Evolutionary conservation across 768 basidiomycete genomes (phyloP), one percentile per base, ranked within the genome.

Genomic region (Leccinum uliginosum): DNA sequence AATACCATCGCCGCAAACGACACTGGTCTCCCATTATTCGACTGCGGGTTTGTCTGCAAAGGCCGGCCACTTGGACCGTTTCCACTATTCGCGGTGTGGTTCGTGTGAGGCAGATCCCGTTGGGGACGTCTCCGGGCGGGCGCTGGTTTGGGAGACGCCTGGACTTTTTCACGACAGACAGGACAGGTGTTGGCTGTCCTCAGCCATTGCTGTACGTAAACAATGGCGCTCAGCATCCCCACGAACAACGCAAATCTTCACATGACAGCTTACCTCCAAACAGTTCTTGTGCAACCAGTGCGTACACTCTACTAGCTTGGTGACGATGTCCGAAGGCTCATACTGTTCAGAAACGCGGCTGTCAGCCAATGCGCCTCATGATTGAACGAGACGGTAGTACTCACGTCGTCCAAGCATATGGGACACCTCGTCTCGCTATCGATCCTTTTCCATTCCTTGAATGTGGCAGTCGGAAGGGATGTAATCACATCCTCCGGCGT

Each of bases 231-330:
- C 24, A 46, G 55, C 14, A 34, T 29, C 10, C 45, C 11, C 30
- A 24, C 40, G 23, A 51, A 21, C 6, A 38, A 54, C 34, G 43
- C 6, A 17, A 26, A 17, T 27, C 12, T 11, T 4, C 3, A 19
- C 40, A 57, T 52, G 27, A 24, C 5, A 49, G n/a, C 80, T n/a
- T 52, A 89, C 89, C 76, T 86, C 78, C 26, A 93, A 69, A 74
- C 91, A 93, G 19, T 76, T 78, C 65, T 84, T 83, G 68, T 93
- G 91, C 61, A 91, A 71, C 89, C 89, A 93, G 70, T 93, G 91
- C 1, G 83, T 71, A 60, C 91, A 93, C 52, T 84, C 83, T 24
- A 78, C 73, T 6, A 91, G 77, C 61, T 85, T 89, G 54, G 86
- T 76, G 9, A 91, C 79, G 3, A 75, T 62, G 61, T 91, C 90